Conservation (phyloP, 2,329 filamentous ascomycete genomes). For the Microcera coccophila region DNA sequence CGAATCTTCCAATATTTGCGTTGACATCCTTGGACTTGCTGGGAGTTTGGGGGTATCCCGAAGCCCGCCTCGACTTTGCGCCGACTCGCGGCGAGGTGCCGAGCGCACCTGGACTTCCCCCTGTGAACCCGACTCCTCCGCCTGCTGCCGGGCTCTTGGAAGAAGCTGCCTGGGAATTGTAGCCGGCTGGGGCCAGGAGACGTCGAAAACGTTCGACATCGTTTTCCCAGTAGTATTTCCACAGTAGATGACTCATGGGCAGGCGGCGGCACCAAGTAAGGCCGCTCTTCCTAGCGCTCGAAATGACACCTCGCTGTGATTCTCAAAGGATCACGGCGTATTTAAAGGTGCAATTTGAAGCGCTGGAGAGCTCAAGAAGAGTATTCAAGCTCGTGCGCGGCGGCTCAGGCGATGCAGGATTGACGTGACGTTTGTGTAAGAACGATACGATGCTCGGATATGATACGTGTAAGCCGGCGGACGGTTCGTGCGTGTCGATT, state of each 20-base stretch:
- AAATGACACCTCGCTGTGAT: slow-evolving; percentile 81
- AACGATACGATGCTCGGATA: too few species aligned
- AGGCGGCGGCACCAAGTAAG: slow-evolving; percentile 25
- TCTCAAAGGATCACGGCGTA: slow-evolving; percentile 79
- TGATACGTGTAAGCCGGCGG: too few species aligned
- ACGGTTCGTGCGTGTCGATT: neutral
- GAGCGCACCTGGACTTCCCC: slow-evolving; percentile 40
- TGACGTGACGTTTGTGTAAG: too few species aligned
- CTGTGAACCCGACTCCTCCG: slow-evolving; percentile 27
- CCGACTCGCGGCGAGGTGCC: slow-evolving; percentile 49
- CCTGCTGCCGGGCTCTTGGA: slow-evolving; percentile 51
- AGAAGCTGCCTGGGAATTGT: slow-evolving; percentile 51
- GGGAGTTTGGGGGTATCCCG: slow-evolving; percentile 44
- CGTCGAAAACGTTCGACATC: slow-evolving; percentile 93
- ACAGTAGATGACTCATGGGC: slow-evolving; percentile 92
- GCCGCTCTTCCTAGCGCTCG: slow-evolving; percentile 46
- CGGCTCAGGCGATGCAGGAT: slow-evolving; percentile 12
- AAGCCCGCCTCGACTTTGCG: slow-evolving; percentile 50
- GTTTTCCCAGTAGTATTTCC: slow-evolving; percentile 96
- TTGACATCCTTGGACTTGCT: slow-evolving; percentile 44
- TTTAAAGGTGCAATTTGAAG: slow-evolving; percentile 70
- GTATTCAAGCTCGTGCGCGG: slow-evolving; percentile 1
- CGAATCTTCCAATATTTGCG: slow-evolving; percentile 49
- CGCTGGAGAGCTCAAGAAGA: slow-evolving; percentile 28
- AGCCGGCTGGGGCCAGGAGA: slow-evolving; percentile 71